Evolutionary conservation across 257 asterid genomes (phyloP), one percentile per base, ranked within the genome.

Genomic region (Solanum virginianum): DNA sequence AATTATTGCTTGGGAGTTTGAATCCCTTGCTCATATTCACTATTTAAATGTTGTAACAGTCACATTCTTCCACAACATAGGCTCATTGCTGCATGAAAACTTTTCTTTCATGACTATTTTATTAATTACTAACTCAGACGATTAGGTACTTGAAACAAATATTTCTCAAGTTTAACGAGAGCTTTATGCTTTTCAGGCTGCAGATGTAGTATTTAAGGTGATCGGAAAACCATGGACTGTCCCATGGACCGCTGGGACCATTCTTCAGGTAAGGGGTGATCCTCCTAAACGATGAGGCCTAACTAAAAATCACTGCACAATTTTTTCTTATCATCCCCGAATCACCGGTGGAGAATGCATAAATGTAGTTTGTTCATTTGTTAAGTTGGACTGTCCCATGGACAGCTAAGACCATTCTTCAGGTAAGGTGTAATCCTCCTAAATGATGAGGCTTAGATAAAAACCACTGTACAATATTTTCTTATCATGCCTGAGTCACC

Each of bases 191-290:
- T 85, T 84, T 26, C 94, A 95, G 98, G 90, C 83, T 86, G 87
- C 85, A 24, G 92, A 83, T 88, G 89, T 88, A 75, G 87, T 91
- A 60, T 85, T 89, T 81, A 88, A 84, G 85, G 89, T 88, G 71
- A 83, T 88, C 9, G 98, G 97, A 60, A 92, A 92, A 86, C 98
- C 94, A 2, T 97, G 99, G 99, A 89, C 86, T 74, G 99, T 95
- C 68, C 98, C 98, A 62, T 97, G 99, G 99, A 92, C 92, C 70
- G 98, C 97, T 41, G 96, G 95, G 90, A 97, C 98, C 82, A 97
- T 97, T 85, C 80, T 95, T 55, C 97, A 97, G 93, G 99, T 94
- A 85, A 80, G 72, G 51, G 22, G 26, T 79, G 12, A 4, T 77
- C 63, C 65, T 77, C 26, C 26, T 82, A 54, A 68, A 53, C 22